Percentiles rank a stretch among this genome's conserved stretches.
phyloP scores from a whole-genome alignment of 106 monocot species.

The Triglochin maritima region DNA sequence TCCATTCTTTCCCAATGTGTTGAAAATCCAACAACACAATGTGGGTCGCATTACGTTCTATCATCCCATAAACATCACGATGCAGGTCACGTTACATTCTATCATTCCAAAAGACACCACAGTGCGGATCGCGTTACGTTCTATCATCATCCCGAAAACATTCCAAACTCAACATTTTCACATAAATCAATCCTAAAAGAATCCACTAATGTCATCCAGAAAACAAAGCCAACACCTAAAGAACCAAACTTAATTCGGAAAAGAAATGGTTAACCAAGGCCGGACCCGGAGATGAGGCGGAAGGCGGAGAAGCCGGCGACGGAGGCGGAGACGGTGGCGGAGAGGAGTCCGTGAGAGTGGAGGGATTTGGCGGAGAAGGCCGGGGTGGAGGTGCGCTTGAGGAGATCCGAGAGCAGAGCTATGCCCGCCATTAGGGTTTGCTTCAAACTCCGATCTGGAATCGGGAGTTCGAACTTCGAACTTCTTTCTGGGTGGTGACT shows the following conservation, averaged over 20 bases:
- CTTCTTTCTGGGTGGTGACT: no score
- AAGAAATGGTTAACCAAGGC: not conserved
- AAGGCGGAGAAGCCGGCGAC: constrained; percentile 14
- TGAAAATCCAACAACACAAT: no score
- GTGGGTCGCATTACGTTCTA: no score
- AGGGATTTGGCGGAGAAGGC: constrained; percentile 2
- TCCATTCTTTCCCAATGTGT: no score
- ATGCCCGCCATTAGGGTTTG: constrained; percentile 15
- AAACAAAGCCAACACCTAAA: not conserved
- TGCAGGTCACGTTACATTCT: no score
- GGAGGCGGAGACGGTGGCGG: constrained; percentile 17
- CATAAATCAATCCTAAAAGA: not conserved
- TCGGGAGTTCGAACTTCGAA: no score
- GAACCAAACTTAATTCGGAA: not conserved
- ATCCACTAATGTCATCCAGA: not conserved
- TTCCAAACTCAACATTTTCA: not conserved
- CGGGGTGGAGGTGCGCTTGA: constrained; percentile 5
- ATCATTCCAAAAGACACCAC: not conserved
- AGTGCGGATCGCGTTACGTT: not conserved
- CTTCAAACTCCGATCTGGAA: no score
- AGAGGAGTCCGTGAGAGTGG: constrained; percentile 9
- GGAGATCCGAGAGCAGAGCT: constrained; percentile 14
- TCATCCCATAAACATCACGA: no score
- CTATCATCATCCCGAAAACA: not conserved
- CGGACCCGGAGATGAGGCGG: constrained; percentile 1